These are phyloP conservation scores for Trichosanthes cucumerina DNA, from an alignment of 306 rosid genomes.

Conservation along the genomic window DNA sequence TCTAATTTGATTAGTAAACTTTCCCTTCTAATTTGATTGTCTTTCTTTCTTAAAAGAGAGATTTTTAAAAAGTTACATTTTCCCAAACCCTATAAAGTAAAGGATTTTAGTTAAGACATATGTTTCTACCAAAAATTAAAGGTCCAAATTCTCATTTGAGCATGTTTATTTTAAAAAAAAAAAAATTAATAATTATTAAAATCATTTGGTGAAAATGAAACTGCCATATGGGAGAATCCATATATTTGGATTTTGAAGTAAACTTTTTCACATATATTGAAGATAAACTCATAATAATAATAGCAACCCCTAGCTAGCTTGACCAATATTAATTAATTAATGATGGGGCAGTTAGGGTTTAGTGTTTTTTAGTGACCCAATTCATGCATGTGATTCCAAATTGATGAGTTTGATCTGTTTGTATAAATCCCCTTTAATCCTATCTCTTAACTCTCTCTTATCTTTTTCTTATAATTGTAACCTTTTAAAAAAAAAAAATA, in stretches of 20 bases:
- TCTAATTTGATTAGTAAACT: too few species aligned
- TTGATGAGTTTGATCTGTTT: neutral
- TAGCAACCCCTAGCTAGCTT: neutral
- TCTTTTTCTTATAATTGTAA: too few species aligned
- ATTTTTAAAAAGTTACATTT: too few species aligned
- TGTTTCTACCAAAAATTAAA: too few species aligned
- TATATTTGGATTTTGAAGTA: neutral
- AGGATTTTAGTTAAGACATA: too few species aligned
- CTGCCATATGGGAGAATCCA: neutral
- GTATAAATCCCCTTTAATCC: neutral
- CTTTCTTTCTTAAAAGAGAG: too few species aligned
- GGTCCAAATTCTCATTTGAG: too few species aligned
- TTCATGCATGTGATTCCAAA: neutral
- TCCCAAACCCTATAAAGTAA: too few species aligned
- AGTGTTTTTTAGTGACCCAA: neutral
- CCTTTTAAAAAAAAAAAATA: constrained; percentile 12
- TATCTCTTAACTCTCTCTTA: too few species aligned
- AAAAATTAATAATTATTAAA: neutral
- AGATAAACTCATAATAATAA: neutral
- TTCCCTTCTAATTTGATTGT: too few species aligned
- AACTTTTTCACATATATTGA: neutral
- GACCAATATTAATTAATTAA: neutral
- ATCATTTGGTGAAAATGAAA: neutral
- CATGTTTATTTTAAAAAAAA: too few species aligned
- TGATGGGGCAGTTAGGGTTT: neutral